Base-by-base conservation (phyloP, 73 alveolate genomes). In the Paramecium sonneborni region DNA sequence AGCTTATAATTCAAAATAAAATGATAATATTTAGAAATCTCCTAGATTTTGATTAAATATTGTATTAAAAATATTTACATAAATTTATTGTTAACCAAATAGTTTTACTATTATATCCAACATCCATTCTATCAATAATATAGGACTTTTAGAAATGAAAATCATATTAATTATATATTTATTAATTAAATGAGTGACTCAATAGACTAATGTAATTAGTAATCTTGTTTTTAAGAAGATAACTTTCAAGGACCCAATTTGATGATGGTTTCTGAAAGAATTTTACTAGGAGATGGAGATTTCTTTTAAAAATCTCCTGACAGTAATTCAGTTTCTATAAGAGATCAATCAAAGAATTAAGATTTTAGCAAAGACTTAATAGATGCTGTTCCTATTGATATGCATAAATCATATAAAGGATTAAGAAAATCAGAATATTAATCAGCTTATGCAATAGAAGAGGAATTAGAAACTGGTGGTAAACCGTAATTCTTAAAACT, bases 401-500 rank as follows among this genome's bases (percentile, higher is more conserved):
- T 62, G 84, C 43, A 1, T 12, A 62, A 62, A 62, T 62, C 84
- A 62, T 32, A 62, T 26, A 32, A 26, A 30, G 84, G 43, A 6
- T 18, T 62, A 30, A 72, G 7, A n/a, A 72, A 38, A 34, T 72
- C 62, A n/a, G 86, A 72, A 34, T 34, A 72, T 72, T 41, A 72
- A 20, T 72, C 86, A 72, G 86, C 57, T 11, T 72, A 37, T 37
- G 84, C 46, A 6, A 30, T 30, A 32, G 86, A 72, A 3, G 90
- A 79, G 5, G 90, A 79, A 44, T 38, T 21, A 18, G 90, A 79
- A 30, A 26, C 14, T 20, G 21, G 69, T 79, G 90, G 90, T 43
- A 79, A 79, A 23, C 90, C 90, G 3, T 32, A 79, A 44, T 79
- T 79, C 21, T 44, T 79, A 39, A 79, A 79, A 43, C 55, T 79